Evolutionary conservation across 768 basidiomycete genomes (phyloP), one percentile per base, ranked within the genome.

Genomic region (Mrakia blollopis): DNA sequence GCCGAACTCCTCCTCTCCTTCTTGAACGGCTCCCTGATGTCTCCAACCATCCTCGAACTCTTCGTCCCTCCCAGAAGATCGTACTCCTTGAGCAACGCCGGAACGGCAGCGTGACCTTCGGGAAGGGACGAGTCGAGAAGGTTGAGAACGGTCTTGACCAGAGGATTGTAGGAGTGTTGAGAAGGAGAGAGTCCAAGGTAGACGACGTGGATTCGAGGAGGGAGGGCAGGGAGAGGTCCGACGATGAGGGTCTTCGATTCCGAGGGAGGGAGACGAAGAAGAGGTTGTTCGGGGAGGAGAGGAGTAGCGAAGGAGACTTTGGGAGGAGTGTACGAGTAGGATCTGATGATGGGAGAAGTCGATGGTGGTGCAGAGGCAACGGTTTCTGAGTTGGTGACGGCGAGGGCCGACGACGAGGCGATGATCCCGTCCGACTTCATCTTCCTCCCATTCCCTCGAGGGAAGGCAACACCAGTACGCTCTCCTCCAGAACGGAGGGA

Each of bases 151-250:
- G 65, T 68, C 18, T 39, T 35, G 35, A 68, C 35, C 3, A 68
- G 65, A 68, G 65, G 39, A 23, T 68, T 39, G 39, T 39, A 68
- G 21, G 35, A 68, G 25, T 35, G 39, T 39, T 68, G 65, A 8
- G 65, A 21, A 21, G 65, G 65, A 39, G 65, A 68, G 5, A 21
- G 37, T 37, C 65, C 65, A 25, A 68, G 65, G 65, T 39, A 41
- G 23, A 68, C 25, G 37, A 68, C 35, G 35, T 68, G 65, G n/a
- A 68, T 68, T 11, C 65, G 65, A 44, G 65, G 65, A 68, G 65
- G 65, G 35, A 68, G 65, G 35, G 23, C 5, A 9, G 21, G 4
- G 30, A 63, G 62, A 21, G 62, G 62, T 32, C 6, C 14, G 11
- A 23, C 63, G 28, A 65, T 16, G 16, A 35, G 63, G 39, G 10